Conservation (phyloP, 495 filamentous ascomycete genomes). For the Aspergillus campestris region DNA sequence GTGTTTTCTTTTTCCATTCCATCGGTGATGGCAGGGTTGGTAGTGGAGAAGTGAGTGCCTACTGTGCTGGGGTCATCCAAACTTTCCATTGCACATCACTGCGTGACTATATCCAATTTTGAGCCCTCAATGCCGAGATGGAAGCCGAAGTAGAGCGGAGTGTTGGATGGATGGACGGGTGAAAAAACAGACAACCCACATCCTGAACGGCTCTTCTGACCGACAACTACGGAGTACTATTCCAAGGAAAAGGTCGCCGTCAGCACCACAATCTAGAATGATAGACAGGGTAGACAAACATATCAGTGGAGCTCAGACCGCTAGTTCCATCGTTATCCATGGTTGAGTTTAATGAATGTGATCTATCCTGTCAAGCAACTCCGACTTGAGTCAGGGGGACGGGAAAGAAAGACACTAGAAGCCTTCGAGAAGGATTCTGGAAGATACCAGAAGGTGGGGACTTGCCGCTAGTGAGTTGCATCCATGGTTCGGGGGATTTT, state of each 20-base stretch:
- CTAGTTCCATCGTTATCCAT: too few relatives aligned
- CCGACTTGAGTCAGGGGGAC: not conserved
- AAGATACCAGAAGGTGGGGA: slow-evolving; percentile 23
- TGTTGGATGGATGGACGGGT: too few relatives aligned
- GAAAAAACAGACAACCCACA: not conserved
- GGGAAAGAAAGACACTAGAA: slow-evolving; percentile 18
- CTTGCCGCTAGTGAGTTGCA: not conserved
- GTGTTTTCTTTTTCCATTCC: too few relatives aligned
- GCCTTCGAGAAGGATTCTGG: slow-evolving; percentile 28
- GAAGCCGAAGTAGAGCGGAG: too few relatives aligned
- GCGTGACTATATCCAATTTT: too few relatives aligned
- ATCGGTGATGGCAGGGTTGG: too few relatives aligned
- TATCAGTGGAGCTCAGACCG: not conserved
- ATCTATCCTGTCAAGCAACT: not conserved
- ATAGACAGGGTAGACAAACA: not conserved
- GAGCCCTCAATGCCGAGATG: too few relatives aligned
- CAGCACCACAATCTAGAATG: not conserved
- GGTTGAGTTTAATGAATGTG: not conserved
- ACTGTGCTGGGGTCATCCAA: too few relatives aligned
- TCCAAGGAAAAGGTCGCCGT: too few relatives aligned
- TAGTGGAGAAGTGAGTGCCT: too few relatives aligned
- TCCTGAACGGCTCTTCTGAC: not conserved
- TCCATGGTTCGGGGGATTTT: not conserved
- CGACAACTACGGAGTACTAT: not conserved
- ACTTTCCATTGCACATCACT: too few relatives aligned